A percentile compares a stretch with the other conserved stretches of the same genome.
phyloP scores from a whole-genome alignment of 495 filamentous ascomycete genomes.

The Thermothielavioides terrestris region DNA sequence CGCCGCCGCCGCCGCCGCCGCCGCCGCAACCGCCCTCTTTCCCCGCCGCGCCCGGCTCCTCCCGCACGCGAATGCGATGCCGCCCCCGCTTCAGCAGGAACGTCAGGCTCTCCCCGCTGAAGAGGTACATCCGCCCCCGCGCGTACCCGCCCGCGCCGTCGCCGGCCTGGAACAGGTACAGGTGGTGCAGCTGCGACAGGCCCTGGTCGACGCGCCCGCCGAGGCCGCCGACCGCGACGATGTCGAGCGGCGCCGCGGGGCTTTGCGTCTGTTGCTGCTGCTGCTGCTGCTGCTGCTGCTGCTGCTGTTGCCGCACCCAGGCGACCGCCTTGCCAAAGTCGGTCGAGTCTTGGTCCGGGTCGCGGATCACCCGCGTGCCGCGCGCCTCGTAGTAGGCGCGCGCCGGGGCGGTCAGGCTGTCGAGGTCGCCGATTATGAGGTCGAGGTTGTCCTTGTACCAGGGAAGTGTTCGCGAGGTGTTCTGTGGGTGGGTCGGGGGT shows the following conservation, averaged over 20 bases:
- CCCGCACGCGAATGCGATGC: conserved; percentile 60
- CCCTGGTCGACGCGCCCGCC: conserved; percentile 89
- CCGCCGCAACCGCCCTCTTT: no score
- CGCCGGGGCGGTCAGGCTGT: conserved; percentile 59
- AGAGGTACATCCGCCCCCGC: conserved; percentile 52
- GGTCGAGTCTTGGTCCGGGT: conserved; percentile 74
- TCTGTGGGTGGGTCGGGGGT: not conserved
- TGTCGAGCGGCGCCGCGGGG: conserved; percentile 24
- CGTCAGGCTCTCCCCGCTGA: conserved; percentile 70
- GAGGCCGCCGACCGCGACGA: conserved; percentile 73
- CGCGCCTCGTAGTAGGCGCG: conserved; percentile 50
- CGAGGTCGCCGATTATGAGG: conserved; percentile 77
- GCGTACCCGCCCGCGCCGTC: conserved; percentile 37
- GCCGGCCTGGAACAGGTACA: conserved; percentile 50
- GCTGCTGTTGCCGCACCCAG: conserved; percentile 24
- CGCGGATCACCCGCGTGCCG: conserved; percentile 45
- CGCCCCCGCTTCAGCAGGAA: conserved; percentile 62
- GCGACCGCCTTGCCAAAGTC: conserved; percentile 58
- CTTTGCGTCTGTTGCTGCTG: not conserved
- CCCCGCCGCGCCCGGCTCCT: conserved; percentile 4
- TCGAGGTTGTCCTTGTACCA: conserved; percentile 55
- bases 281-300: not conserved
- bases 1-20: no score
- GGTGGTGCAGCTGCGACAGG: conserved; percentile 74
- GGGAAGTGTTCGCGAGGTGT: conserved; percentile 17